phyloP scores from a whole-genome alignment of 2,329 filamentous ascomycete genomes.

The Pseudohalonectria lignicola region DNA sequence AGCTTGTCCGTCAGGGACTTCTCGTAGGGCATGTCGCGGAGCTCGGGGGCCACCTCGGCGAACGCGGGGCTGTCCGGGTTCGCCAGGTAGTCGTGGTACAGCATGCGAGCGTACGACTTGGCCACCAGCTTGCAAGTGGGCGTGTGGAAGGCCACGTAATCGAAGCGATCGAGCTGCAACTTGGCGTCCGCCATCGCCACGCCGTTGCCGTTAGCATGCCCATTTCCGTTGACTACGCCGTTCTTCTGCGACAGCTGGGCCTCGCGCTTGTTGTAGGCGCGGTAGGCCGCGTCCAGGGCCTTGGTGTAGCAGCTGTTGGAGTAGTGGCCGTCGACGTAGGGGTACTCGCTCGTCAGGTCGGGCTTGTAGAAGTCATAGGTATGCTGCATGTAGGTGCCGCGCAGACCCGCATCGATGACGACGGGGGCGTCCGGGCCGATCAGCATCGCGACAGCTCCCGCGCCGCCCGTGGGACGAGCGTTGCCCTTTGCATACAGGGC shows the following conservation, averaged over 20 bases:
- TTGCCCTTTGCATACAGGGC: constrained; percentile 77
- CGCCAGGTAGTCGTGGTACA: constrained; percentile 77
- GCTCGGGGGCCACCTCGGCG: constrained; percentile 62
- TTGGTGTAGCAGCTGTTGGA: constrained; percentile 73
- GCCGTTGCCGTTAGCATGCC: constrained; percentile 44
- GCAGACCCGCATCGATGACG: constrained; percentile 66
- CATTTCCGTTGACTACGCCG: constrained; percentile 22
- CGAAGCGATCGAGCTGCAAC: constrained; percentile 66
- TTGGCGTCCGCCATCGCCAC: constrained; percentile 34
- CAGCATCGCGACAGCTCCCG: constrained; percentile 67
- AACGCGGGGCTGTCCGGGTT: constrained; percentile 59
- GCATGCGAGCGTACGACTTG: constrained; percentile 73
- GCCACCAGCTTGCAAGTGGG: constrained; percentile 81
- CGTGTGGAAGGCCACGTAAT: constrained; percentile 74
- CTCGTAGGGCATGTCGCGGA: constrained; percentile 69
- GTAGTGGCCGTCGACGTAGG: constrained; percentile 75
- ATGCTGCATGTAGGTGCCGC: constrained; percentile 72
- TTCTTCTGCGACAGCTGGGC: constrained; percentile 33
- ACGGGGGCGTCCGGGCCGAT: constrained; percentile 70
- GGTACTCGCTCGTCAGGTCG: constrained; percentile 78
- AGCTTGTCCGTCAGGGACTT: constrained; percentile 71
- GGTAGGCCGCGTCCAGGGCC: constrained; percentile 72
- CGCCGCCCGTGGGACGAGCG: constrained; percentile 71
- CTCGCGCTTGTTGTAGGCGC: constrained; percentile 68
- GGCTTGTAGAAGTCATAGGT: constrained; percentile 89